Conservation (phyloP, 2,329 filamentous ascomycete genomes). For the Ophiostoma populinum region DNA sequence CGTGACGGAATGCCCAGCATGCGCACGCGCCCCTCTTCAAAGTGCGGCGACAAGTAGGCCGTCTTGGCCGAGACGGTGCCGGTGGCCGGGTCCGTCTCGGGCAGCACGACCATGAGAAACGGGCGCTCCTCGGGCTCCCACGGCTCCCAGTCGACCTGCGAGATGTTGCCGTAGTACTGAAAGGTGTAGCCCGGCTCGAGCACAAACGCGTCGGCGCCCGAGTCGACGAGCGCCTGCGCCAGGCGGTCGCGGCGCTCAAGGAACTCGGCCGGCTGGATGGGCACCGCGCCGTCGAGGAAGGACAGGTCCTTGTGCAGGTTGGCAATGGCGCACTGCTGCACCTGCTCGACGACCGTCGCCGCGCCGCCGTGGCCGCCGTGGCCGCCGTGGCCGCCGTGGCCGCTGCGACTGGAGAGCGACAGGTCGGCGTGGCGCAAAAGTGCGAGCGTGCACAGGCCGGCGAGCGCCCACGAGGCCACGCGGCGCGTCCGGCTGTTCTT, state of each 20-base stretch:
- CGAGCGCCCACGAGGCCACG: neutral
- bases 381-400: no score
- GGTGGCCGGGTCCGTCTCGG: neutral
- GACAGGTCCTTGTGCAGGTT: neutral
- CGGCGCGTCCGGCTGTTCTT: no score
- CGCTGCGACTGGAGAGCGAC: no score
- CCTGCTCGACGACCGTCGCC: neutral
- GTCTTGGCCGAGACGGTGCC: slow-evolving; percentile 1
- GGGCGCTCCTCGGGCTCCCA: slow-evolving; percentile 3
- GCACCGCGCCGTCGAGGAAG: slow-evolving; percentile 2
- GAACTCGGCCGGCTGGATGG: slow-evolving; percentile 1
- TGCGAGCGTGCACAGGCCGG: neutral
- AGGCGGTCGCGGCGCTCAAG: slow-evolving; percentile 1
- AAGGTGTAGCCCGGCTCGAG: slow-evolving; percentile 1
- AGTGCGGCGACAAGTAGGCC: slow-evolving; percentile 1
- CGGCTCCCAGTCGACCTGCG: slow-evolving; percentile 2
- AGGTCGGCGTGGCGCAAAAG: no score
- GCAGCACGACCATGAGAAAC: slow-evolving; percentile 1
- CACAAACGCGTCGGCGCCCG: slow-evolving; percentile 1
- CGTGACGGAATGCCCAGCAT: slow-evolving; percentile 1
- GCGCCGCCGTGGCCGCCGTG: no score
- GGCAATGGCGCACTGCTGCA: neutral
- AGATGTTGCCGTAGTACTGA: slow-evolving; percentile 3
- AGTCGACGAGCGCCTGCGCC: neutral
- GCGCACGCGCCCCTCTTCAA: slow-evolving; percentile 1